phyloP scores from a whole-genome alignment of 495 filamentous ascomycete species.

The Aspergillus coremiiformis region DNA sequence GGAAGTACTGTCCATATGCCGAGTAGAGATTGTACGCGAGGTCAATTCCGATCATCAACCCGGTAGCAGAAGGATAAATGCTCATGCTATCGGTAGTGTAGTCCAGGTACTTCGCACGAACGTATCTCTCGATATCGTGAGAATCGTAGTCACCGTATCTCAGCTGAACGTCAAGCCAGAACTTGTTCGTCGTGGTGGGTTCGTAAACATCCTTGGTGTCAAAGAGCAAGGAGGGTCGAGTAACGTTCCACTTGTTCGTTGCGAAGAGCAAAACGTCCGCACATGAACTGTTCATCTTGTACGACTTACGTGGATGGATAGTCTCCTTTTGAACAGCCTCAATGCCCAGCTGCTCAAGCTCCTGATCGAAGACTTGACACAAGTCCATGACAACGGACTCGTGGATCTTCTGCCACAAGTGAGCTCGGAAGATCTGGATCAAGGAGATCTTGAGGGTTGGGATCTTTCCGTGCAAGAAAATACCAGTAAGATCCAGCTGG shows the following conservation, averaged over 20 bases:
- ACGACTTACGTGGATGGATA: conserved; percentile 98
- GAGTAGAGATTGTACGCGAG: conserved; percentile 98
- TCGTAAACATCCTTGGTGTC: conserved; percentile 97
- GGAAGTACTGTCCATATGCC: conserved; percentile 98
- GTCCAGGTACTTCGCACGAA: conserved; percentile 96
- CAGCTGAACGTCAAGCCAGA: conserved; percentile 98
- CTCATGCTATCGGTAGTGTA: conserved; percentile 99
- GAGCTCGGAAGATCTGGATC: conserved; percentile 99
- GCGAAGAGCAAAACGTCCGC: conserved; percentile 97
- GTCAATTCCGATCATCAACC: conserved; percentile 97
- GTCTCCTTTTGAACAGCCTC: conserved; percentile 99
- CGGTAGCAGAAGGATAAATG: conserved; percentile 96
- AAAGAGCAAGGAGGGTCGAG: conserved; percentile 82
- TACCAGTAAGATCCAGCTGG: conserved; percentile 95
- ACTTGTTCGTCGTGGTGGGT: conserved; percentile 94
- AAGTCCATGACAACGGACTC: conserved; percentile 99
- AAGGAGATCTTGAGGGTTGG: conserved; percentile 97
- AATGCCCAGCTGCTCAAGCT: conserved; percentile 91
- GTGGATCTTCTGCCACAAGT: conserved; percentile 99
- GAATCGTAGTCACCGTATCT: conserved; percentile 99
- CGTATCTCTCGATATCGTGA: conserved; percentile 97
- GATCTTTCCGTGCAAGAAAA: conserved; percentile 99
- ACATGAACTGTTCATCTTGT: conserved; percentile 99
- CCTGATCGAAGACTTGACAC: conserved; percentile 99
- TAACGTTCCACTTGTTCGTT: conserved; percentile 98